Evolutionary conservation across 176 grass and related monocot species (phyloP).

Genomic region (Themeda triandra): DNA sequence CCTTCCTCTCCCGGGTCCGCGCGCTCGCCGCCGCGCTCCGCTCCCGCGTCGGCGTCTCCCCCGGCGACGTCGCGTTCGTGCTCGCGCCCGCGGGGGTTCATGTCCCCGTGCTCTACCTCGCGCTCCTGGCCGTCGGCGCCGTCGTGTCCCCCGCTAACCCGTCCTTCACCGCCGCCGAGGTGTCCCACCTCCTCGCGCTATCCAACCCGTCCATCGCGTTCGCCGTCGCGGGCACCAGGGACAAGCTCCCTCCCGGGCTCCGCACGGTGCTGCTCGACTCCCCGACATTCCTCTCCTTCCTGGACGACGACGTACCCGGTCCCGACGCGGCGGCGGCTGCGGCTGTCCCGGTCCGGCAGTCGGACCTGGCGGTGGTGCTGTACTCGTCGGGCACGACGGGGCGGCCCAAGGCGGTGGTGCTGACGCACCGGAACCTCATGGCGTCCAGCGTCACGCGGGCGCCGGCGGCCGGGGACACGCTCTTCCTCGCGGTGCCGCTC

Average conservation of each 20-base stretch:
- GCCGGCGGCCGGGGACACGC: background rate
- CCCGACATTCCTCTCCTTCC: conserved; percentile 18
- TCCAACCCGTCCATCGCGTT: conserved; percentile 44
- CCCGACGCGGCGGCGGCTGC: too few relatives aligned
- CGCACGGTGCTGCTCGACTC: conserved; percentile 30
- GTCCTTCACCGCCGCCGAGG: conserved; percentile 28
- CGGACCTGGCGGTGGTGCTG: conserved; percentile 33
- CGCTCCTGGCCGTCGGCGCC: conserved; percentile 50
- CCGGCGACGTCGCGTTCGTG: conserved; percentile 49
- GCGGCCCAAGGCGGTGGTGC: background rate
- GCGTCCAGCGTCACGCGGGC: background rate
- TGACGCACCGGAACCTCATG: background rate
- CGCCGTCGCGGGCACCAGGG: background rate
- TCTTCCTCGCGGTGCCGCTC: conserved; percentile 41
- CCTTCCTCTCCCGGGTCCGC: conserved; percentile 24
- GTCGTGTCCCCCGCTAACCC: conserved; percentile 51
- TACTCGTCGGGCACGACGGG: background rate
- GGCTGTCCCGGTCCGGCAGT: conserved; percentile 22
- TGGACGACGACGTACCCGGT: too few relatives aligned
- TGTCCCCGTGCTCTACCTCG: conserved; percentile 44
- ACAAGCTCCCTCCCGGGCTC: conserved; percentile 28
- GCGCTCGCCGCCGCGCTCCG: conserved; percentile 38
- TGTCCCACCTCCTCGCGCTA: conserved; percentile 32
- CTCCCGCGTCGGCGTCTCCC: background rate
- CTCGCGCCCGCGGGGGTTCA: conserved; percentile 38